A percentile compares a stretch with the other conserved stretches of the same genome.
Evolutionary conservation across 23 red algal genomes (phyloP).

Genomic region (Cyanidium caldarium): DNA sequence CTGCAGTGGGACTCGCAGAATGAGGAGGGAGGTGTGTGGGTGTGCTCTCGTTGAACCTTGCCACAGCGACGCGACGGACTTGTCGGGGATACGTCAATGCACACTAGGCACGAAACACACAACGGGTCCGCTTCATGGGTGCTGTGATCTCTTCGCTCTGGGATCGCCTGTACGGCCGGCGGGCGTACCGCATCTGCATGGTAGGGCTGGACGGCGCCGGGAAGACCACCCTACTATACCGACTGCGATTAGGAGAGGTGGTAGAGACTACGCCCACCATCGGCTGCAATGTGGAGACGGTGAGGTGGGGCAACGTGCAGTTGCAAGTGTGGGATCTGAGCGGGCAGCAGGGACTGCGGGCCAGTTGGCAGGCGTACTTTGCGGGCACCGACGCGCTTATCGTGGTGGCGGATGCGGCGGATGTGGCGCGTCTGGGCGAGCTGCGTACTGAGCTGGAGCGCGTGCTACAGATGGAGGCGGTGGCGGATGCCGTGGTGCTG

Average conservation of each 20-base stretch:
- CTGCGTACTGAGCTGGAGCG: constrained; percentile 46
- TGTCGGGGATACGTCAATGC: too few species aligned
- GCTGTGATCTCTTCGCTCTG: too few species aligned
- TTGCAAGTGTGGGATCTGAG: constrained; percentile 89
- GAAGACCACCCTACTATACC: constrained; percentile 85
- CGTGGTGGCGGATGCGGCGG: constrained; percentile 71
- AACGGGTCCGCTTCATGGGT: too few species aligned
- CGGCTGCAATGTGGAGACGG: constrained; percentile 78
- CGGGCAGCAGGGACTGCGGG: constrained; percentile 65
- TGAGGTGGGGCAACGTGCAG: constrained; percentile 35
- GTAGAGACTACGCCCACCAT: constrained; percentile 79
- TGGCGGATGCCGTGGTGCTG: constrained; percentile 46
- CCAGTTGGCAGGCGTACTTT: constrained; percentile 79
- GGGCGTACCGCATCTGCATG: constrained; percentile 75
- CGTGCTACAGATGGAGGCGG: constrained; percentile 43
- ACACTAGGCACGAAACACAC: too few species aligned
- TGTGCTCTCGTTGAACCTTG: too few species aligned
- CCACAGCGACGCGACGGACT: too few species aligned
- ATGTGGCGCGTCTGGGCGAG: constrained; percentile 48
- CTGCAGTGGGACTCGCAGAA: too few species aligned
- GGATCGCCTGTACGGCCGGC: too few species aligned
- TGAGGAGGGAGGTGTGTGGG: too few species aligned
- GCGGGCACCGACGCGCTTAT: constrained; percentile 69
- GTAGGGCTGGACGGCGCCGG: constrained; percentile 83
- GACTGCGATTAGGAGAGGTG: constrained; percentile 51